A percentile compares a stretch with the other conserved stretches of the same genome.
These are phyloP conservation scores for Gossypium schwendimanii DNA, from an alignment of 441 rosid genomes.

Conservation along the genomic window DNA sequence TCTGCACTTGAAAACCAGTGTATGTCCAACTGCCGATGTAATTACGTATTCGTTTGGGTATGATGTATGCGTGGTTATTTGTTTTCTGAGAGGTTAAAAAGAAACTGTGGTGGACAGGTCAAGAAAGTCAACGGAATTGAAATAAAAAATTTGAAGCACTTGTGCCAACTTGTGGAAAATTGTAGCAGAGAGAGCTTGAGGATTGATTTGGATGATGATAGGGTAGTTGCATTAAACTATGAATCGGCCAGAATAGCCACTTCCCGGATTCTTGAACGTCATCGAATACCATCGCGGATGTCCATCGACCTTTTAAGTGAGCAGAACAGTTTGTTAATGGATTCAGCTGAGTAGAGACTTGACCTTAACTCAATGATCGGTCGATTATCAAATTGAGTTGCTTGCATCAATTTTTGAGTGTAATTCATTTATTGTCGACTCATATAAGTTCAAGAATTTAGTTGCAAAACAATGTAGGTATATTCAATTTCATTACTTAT, in stretches of 20 bases:
- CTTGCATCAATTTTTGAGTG: background rate
- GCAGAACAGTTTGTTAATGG: conserved; percentile 10
- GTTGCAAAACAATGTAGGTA: background rate
- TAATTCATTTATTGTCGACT: background rate
- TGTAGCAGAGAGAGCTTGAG: conserved; percentile 49
- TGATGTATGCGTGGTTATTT: background rate
- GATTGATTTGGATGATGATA: conserved; percentile 73
- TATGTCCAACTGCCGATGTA: background rate
- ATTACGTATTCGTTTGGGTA: background rate
- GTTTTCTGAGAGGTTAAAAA: conserved; percentile 10
- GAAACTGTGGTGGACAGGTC: conserved; percentile 43
- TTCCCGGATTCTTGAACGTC: conserved; percentile 58
- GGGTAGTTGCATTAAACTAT: conserved; percentile 59
- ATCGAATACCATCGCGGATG: conserved; percentile 56
- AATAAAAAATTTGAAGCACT: conserved; percentile 65
- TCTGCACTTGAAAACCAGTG: background rate
- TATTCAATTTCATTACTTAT: background rate
- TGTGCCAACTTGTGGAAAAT: conserved; percentile 54
- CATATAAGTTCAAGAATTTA: background rate
- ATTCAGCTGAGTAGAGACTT: conserved; percentile 6
- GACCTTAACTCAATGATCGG: background rate
- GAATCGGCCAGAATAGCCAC: conserved; percentile 55
- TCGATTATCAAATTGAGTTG: background rate
- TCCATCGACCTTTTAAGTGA: conserved; percentile 43
- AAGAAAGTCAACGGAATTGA: conserved; percentile 64